Evolutionary conservation across 2,329 filamentous ascomycete genomes (phyloP), one percentile per base, ranked within the genome.

Genomic region (Xylariales sp.): DNA sequence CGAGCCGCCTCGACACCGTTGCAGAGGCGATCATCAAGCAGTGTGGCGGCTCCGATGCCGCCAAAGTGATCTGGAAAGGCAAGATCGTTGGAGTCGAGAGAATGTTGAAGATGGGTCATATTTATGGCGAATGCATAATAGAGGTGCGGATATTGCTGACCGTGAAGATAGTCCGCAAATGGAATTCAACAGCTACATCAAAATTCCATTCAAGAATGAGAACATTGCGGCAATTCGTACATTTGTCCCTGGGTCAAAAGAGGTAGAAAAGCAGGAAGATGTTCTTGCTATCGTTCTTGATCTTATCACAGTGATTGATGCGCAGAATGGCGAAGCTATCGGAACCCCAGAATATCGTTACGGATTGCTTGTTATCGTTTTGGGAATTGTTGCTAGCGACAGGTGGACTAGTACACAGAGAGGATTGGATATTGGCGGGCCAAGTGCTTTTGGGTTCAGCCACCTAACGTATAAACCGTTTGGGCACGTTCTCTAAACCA

Each of bases 201-300:
- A 76, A 52, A 80, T 86, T 33, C 81, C 81, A 0, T 85, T 85
- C 65, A 85, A 85, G 61, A 86, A 86, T 55, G 81, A 87, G 52
- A 86, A 85, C 49, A 81, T 86, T 30, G 74, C 74, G 13, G 81
- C 75, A 0, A 59, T 70, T 30, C 60, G 49, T 35, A 42, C 55
- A 25, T 46, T 44, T 5, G 38, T 38, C 6, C 45, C 64, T 1
- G 52, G 58, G 5, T 53, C 53, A 10, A 47, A 58, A 12, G 47
- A 52, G 1, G 53, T 60, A n/a, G 67, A 70, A 38, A 53, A 45
- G 33, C 50, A 54, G 30, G 52, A 40, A 10, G 50, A 56, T 29
- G 54, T 77, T 0, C 51, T 80, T 2, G 70, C 71, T 2, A 65
- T 73, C 2, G 76, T 77, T 2, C 77, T 77, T 0, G 77, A 81